Percentiles rank a stretch among this genome's conserved stretches.
phyloP scores from a whole-genome alignment of 1,284 basidiomycete genomes.

The Leccinum cinnamomeum region DNA sequence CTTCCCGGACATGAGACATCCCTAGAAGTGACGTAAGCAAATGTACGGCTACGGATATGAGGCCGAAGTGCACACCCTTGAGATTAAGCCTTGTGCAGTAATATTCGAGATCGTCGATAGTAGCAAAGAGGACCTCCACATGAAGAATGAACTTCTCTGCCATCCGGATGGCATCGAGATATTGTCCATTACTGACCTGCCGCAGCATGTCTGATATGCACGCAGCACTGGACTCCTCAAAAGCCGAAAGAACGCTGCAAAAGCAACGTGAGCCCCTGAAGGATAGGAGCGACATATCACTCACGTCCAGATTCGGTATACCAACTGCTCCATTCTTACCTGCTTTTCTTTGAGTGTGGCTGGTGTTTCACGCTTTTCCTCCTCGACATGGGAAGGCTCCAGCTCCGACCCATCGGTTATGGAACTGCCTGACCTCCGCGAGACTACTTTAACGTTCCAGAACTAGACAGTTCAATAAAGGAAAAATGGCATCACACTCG shows the following conservation, averaged over 20 bases:
- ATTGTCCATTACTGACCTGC: conserved; percentile 95
- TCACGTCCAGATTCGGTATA: conserved; percentile 97
- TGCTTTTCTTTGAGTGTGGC: conserved; percentile 90
- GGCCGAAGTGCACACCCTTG: conserved; percentile 63
- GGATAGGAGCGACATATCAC: conserved; percentile 28
- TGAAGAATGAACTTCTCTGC: conserved; percentile 99
- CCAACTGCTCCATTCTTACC: conserved; percentile 93
- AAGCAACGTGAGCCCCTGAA: conserved; percentile 8
- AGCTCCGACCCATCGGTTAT: conserved; percentile 52
- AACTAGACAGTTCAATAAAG: conserved; percentile 57
- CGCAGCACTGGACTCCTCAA: conserved; percentile 98
- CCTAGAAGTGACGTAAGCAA: conserved; percentile 49
- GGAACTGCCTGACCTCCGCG: conserved; percentile 66
- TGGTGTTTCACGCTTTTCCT: conserved; percentile 82
- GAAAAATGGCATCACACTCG: conserved; percentile 3
- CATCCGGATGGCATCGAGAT: conserved; percentile 96
- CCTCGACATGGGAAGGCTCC: conserved; percentile 61
- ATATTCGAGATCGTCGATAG: conserved; percentile 94
- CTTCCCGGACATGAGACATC: conserved; percentile 97
- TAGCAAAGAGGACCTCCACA: conserved; percentile 96
- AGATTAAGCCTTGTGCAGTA: conserved; percentile 81
- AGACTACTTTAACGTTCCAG: conserved; percentile 97
- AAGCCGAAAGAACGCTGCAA: conserved; percentile 86
- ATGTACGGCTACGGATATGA: conserved; percentile 7
- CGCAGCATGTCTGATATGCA: conserved; percentile 99